Base-by-base conservation (phyloP, 306 rosid genomes). In the Acmispon strigosus region DNA sequence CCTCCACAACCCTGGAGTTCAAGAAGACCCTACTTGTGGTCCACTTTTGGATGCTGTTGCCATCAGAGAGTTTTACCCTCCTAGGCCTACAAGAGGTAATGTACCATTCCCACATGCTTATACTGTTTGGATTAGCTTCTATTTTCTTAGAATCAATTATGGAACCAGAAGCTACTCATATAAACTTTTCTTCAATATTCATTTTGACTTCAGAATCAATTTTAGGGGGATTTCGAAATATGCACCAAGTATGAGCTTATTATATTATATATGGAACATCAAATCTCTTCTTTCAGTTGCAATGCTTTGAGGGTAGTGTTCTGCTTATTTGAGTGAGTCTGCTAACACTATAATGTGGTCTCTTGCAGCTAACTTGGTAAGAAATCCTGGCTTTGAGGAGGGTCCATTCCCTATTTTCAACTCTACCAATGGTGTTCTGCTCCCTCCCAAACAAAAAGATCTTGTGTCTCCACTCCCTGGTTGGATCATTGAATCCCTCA, bases 1-100 rank as follows among this genome's bases (percentile, higher is more conserved):
- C 2, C 86, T 93, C 66, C 96, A 85, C 76, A 93, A 93, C 66
- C 96, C 96, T 69, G 96, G 97, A 60, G 68, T 83, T 77, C 98
- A 93, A 76, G 97, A 93, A 63, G 89, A 93, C 69, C 96, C 98
- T 70, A 50, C 98, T 62, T 90, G 98, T 69, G 97, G 98, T 36
- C 98, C 98, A 3, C 96, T 93, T 54, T 80, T 93, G 72, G 98
- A 93, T 76, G 98, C 94, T 0, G 69, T 93, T 81, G 97, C 96
- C 53, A 87, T 90, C 69, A 90, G 88, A 81, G 84, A 90, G 84
- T 85, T 90, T 59, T 50, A 41, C 47, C 93, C 82, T 45, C 89
- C 83, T 19, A 36, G 5, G 6, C 87, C 92, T 56, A 79, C 97
- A 2, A 82, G 79, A 85, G 85, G 97, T 90, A 84, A 80, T 50